Evolutionary conservation across 2,329 filamentous ascomycete genomes (phyloP).

Genomic region (Fusarium sororula): DNA sequence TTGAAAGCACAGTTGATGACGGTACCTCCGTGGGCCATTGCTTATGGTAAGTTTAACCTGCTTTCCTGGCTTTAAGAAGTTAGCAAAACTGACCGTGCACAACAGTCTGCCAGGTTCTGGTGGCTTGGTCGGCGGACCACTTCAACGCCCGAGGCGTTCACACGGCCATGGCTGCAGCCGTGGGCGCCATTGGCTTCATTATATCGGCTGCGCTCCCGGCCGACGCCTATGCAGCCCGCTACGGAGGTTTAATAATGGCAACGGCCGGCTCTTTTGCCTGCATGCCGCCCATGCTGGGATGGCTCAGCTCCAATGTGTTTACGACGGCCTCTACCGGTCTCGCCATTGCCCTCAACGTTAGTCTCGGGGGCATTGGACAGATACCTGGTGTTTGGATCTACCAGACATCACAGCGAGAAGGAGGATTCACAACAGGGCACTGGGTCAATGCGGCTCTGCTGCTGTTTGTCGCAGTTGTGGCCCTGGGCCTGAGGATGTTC

Average conservation of each 20-base stretch:
- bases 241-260: conserved; percentile 75
- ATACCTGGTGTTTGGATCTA: conserved; percentile 81
- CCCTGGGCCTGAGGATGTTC: conserved; percentile 62
- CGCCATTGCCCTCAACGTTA: conserved; percentile 76
- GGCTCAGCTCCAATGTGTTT: conserved; percentile 74
- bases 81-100: background rate
- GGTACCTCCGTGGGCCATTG: conserved; percentile 71
- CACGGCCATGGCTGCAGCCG: conserved; percentile 52
- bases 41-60: conserved; percentile 55
- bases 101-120: conserved; percentile 51
- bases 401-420: conserved; percentile 66
- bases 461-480: conserved; percentile 65
- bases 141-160: conserved; percentile 64
- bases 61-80: background rate
- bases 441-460: conserved; percentile 71
- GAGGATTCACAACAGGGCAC: conserved; percentile 75
- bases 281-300: conserved; percentile 75
- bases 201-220: conserved; percentile 70
- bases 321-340: conserved; percentile 72
- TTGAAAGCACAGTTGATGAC: conserved; percentile 72
- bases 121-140: conserved; percentile 69
- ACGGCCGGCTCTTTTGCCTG: conserved; percentile 73
- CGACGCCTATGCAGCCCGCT: conserved; percentile 67
- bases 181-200: conserved; percentile 63
- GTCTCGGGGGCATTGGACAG: conserved; percentile 73